phyloP scores from a whole-genome alignment of 257 asterid species.

The Ilex asprella region DNA sequence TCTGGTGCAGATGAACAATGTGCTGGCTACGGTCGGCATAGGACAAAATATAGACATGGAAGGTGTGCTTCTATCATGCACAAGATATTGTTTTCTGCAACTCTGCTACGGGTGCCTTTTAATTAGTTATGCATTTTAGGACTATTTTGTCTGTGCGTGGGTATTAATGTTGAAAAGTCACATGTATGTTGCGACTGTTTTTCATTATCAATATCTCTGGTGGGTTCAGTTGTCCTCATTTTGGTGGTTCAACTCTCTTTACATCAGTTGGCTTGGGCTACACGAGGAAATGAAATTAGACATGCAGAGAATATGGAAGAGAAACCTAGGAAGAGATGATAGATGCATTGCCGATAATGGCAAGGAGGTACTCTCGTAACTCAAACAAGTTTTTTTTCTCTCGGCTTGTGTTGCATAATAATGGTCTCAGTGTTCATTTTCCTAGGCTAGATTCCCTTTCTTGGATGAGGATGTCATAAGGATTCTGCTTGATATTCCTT shows the following conservation, averaged over 20 bases:
- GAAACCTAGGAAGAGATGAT: slow-evolving; percentile 97
- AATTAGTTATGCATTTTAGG: neutral
- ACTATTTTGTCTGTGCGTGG: neutral
- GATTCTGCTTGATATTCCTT: slow-evolving; percentile 72
- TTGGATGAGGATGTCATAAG: slow-evolving; percentile 87
- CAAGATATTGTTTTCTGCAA: neutral
- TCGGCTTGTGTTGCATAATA: slow-evolving; percentile 7
- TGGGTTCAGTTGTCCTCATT: neutral
- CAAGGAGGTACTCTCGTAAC: slow-evolving; percentile 60
- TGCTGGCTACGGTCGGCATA: slow-evolving; percentile 98
- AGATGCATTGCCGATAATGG: slow-evolving; percentile 86
- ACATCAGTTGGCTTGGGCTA: slow-evolving; percentile 75
- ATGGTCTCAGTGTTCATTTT: slow-evolving; percentile 3
- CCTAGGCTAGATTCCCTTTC: slow-evolving; percentile 90
- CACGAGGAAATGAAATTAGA: slow-evolving; percentile 90
- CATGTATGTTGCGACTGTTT: neutral
- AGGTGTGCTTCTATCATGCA: slow-evolving; percentile 36
- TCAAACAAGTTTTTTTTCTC: slow-evolving; percentile 1
- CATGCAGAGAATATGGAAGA: slow-evolving; percentile 97
- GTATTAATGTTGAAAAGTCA: neutral
- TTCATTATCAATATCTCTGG: too few species aligned
- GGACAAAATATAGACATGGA: slow-evolving; percentile 71
- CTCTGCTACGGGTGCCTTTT: neutral
- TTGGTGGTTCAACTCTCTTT: slow-evolving; percentile 7
- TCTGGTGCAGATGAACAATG: slow-evolving; percentile 99